These are phyloP conservation scores for Lactifluus subvellereus DNA, from an alignment of 768 basidiomycete species.

Conservation along the genomic window DNA sequence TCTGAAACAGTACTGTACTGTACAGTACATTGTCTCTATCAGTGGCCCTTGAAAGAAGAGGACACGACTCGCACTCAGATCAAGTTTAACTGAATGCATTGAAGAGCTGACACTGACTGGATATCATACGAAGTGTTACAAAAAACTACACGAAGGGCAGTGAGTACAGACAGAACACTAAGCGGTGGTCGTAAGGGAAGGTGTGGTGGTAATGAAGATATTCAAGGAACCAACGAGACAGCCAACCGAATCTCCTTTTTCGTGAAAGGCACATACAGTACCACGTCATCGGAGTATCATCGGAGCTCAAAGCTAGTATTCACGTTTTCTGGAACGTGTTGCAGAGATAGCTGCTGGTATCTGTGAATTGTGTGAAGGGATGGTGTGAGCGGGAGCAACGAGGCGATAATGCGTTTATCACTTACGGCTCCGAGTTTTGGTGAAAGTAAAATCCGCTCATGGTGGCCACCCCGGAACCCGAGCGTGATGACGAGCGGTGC, in stretches of 20 bases:
- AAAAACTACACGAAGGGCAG: constrained; percentile 18
- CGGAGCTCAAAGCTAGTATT: constrained; percentile 86
- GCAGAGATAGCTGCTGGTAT: constrained; percentile 84
- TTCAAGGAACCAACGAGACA: background rate
- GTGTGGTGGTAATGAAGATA: background rate
- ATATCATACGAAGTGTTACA: constrained; percentile 23
- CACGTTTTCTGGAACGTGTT: constrained; percentile 67
- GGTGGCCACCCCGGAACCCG: constrained; percentile 50
- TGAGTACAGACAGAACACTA: constrained; percentile 15
- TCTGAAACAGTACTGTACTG: no score
- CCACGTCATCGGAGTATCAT: constrained; percentile 31
- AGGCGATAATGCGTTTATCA: background rate
- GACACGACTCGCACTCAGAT: background rate
- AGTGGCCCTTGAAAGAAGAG: no score
- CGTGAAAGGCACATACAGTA: background rate
- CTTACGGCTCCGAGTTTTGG: constrained; percentile 87
- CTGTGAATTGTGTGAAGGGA: constrained; percentile 35
- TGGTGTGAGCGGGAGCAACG: background rate
- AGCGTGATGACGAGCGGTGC: constrained; percentile 40
- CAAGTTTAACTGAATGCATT: constrained; percentile 5
- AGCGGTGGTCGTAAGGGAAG: background rate
- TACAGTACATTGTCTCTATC: no score
- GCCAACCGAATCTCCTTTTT: constrained; percentile 1
- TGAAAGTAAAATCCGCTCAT: constrained; percentile 94
- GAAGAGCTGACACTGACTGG: constrained; percentile 12